Evolutionary conservation across 1,284 basidiomycete genomes (phyloP).

Genomic region (Puccinia polysora): DNA sequence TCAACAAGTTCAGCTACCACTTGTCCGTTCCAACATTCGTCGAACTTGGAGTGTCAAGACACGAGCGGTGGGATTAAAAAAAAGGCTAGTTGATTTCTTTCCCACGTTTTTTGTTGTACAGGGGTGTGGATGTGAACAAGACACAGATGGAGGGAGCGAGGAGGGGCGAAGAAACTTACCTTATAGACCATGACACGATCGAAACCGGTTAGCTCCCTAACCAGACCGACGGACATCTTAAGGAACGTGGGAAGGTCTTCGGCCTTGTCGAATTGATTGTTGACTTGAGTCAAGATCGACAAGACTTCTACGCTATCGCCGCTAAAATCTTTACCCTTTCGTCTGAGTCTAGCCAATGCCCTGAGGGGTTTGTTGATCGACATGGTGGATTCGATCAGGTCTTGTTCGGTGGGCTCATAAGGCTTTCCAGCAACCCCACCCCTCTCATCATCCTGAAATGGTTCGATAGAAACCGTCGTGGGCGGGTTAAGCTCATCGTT

Average conservation of each 20-base stretch:
- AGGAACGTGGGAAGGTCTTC: constrained; percentile 68
- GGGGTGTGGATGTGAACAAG: too few relatives aligned
- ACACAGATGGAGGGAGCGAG: too few relatives aligned
- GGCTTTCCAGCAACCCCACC: constrained; percentile 42
- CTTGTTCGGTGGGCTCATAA: constrained; percentile 51
- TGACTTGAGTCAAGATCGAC: constrained; percentile 74
- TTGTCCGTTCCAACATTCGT: constrained; percentile 59
- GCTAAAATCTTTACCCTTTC: constrained; percentile 49
- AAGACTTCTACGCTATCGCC: constrained; percentile 74
- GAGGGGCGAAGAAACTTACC: constrained; percentile 54
- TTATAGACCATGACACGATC: constrained; percentile 85
- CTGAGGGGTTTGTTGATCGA: constrained; percentile 68
- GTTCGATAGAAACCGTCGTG: constrained; percentile 55
- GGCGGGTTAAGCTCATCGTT: constrained; percentile 69
- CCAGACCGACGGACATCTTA: constrained; percentile 72
- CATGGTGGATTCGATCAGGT: constrained; percentile 70
- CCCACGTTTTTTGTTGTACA: too few relatives aligned
- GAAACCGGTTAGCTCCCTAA: constrained; percentile 77
- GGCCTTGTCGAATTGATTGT: constrained; percentile 72
- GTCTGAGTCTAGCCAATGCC: constrained; percentile 63
- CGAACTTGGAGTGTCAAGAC: too few relatives aligned
- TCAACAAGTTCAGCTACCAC: constrained; percentile 79
- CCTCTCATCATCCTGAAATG: constrained; percentile 35
- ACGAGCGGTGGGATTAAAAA: too few relatives aligned
- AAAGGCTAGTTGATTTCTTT: too few relatives aligned